Evolutionary conservation across 805 yeast genomes (phyloP), one percentile per base, ranked within the genome.

Genomic region (Starmerella tilneyi): DNA sequence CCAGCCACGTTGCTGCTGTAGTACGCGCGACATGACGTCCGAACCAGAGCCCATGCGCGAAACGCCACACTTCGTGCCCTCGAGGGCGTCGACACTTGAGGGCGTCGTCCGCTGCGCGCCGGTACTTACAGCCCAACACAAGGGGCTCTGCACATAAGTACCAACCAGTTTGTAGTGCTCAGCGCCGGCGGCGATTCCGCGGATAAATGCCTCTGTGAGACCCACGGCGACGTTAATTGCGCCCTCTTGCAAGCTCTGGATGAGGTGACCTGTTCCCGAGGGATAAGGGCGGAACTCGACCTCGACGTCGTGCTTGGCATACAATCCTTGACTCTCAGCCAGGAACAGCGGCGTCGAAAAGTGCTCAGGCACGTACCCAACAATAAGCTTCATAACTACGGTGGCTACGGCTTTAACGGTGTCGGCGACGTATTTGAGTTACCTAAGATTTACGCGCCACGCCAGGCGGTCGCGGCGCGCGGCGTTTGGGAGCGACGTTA

Each of bases 311-410:
- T 63, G 58, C 7, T 63, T 63, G 5, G 60, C 60, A 58, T 74
- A 83, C 56, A 61, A 79, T 0, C 79, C 79, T 40, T 83, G 70
- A 38, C 66, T 50, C 48, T 70, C 58, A 4, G 94, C 94, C 57
- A 84, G 75, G 49, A 77, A 77, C 52, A 86, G 66, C 4, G 96
- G 96, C 0, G 95, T 82, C 31, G 92, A 79, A 58, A 85, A 88
- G 60, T 88, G 96, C 63, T 86, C 96, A 2, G 96, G 96, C 43
- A 86, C 78, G 64, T 75, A 82, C 2, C 95, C 96, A 23, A 86
- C 81, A 3, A 49, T 48, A 5, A 56, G 50, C 48, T 51, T 55
- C 56, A 45, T 49, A 20, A 7, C 27, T 11, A 9, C 8, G 27
- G 8, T 8, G 11, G 8, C 11, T 24, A 11, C 27, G 8, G 11